Percentiles rank a stretch among this genome's conserved stretches.
These are phyloP conservation scores for Vaccinium macrocarpon DNA, from an alignment of 148 eudicot species.

Conservation along the genomic window DNA sequence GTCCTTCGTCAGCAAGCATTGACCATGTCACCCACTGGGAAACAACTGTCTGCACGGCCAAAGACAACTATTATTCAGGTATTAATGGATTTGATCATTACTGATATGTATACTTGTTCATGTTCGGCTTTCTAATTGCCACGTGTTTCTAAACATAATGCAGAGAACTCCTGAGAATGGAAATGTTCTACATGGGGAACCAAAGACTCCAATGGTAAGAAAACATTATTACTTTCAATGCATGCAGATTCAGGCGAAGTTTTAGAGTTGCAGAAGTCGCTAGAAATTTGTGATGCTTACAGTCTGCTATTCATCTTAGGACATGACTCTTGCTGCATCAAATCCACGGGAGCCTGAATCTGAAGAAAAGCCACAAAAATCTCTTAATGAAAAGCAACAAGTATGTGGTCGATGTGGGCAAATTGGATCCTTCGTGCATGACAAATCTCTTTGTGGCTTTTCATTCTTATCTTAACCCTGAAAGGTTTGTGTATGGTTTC, in stretches of 20 bases:
- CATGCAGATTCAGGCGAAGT: not conserved
- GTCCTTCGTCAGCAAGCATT: slow-evolving; percentile 96
- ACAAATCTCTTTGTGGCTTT: slow-evolving; percentile 5
- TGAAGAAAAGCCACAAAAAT: slow-evolving; percentile 90
- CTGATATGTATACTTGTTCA: slow-evolving; percentile 8
- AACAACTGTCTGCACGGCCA: slow-evolving; percentile 63
- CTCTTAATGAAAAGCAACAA: slow-evolving; percentile 94
- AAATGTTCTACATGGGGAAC: slow-evolving; percentile 60
- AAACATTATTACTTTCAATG: slow-evolving; percentile 1
- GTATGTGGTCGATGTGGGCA: slow-evolving; percentile 32
- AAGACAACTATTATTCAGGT: slow-evolving; percentile 72
- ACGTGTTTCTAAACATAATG: slow-evolving; percentile 19
- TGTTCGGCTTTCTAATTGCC: slow-evolving; percentile 19
- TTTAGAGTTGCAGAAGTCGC: not conserved
- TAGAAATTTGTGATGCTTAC: slow-evolving; percentile 3
- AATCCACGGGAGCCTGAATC: slow-evolving; percentile 57
- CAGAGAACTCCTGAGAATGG: slow-evolving; percentile 92
- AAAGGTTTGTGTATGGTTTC: slow-evolving; percentile 2
- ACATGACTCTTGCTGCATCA: slow-evolving; percentile 41
- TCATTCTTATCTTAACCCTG: not conserved
- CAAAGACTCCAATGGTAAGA: slow-evolving; percentile 47
- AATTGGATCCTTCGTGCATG: slow-evolving; percentile 5
- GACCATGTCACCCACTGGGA: slow-evolving; percentile 84
- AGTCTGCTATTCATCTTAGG: slow-evolving; percentile 35
- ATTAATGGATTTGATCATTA: not conserved